Percentiles rank a stretch among this genome's conserved stretches.
Evolutionary conservation across 176 grass and related monocot species (phyloP).

Genomic region (Carex littledalei): DNA sequence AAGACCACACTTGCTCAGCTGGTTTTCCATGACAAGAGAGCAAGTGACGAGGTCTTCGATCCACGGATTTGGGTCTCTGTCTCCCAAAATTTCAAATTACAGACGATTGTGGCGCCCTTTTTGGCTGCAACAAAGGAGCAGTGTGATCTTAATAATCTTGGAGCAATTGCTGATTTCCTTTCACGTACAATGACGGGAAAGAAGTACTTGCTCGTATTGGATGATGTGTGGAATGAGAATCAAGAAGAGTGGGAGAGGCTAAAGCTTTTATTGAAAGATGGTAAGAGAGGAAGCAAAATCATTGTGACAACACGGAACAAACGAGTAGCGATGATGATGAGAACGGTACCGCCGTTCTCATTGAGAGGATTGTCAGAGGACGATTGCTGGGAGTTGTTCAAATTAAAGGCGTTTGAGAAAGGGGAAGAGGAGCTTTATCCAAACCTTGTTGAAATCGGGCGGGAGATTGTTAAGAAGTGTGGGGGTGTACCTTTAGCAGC

Average conservation of each 20-base stretch:
- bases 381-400: slow-evolving; percentile 56
- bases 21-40: slow-evolving; percentile 42
- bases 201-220: slow-evolving; percentile 59
- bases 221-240: slow-evolving; percentile 47
- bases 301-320: slow-evolving; percentile 50
- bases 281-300: slow-evolving; percentile 59
- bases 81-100: slow-evolving; percentile 36
- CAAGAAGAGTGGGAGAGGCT: slow-evolving; percentile 47
- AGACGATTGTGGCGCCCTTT: slow-evolving; percentile 27
- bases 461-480: slow-evolving; percentile 41
- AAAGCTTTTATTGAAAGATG: slow-evolving; percentile 35
- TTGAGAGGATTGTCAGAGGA: slow-evolving; percentile 36
- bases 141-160: slow-evolving; percentile 30
- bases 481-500: slow-evolving; percentile 49
- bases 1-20: slow-evolving; percentile 65
- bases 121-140: slow-evolving; percentile 31
- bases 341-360: slow-evolving; percentile 20
- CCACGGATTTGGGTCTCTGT: slow-evolving; percentile 47
- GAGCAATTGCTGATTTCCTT: slow-evolving; percentile 28
- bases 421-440: slow-evolving; percentile 26
- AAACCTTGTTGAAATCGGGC: slow-evolving; percentile 27
- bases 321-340: slow-evolving; percentile 38
- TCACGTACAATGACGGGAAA: slow-evolving; percentile 32
- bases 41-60: slow-evolving; percentile 47
- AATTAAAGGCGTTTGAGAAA: slow-evolving; percentile 42